phyloP scores from a whole-genome alignment of 106 monocot species.

The Vanilla planifolia region DNA sequence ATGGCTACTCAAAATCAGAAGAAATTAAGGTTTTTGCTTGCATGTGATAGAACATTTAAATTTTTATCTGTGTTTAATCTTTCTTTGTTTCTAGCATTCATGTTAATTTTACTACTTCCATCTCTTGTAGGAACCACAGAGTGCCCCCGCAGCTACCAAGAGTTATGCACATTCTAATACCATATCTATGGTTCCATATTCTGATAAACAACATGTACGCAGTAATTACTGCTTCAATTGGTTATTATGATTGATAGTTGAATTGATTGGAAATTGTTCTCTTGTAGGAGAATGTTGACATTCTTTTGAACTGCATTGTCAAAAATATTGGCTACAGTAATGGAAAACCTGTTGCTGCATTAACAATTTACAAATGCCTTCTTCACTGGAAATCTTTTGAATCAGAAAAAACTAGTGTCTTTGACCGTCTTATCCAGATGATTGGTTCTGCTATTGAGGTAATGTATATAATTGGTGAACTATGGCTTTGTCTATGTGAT shows the following conservation, averaged over 20 bases:
- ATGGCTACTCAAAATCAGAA: conserved; percentile 37
- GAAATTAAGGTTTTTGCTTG: conserved; percentile 46
- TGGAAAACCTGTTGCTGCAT: conserved; percentile 38
- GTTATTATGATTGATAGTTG: too few species aligned
- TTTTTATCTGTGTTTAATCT: background rate
- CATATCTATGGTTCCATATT: conserved; percentile 46
- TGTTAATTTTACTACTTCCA: background rate
- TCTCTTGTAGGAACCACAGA: conserved; percentile 54
- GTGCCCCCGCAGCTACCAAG: conserved; percentile 47
- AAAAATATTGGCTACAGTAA: conserved; percentile 31
- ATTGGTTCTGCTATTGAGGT: conserved; percentile 41
- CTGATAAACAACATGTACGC: conserved; percentile 82
- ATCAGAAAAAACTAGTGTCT: conserved; percentile 41
- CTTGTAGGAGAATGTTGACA: conserved; percentile 34
- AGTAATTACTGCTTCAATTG: background rate
- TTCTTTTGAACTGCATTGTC: conserved; percentile 30
- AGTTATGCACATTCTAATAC: conserved; percentile 46
- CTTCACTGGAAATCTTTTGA: conserved; percentile 56
- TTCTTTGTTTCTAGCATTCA: conserved; percentile 1
- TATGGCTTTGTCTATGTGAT: too few species aligned
- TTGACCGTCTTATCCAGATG: conserved; percentile 40
- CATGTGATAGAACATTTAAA: too few species aligned
- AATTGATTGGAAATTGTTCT: conserved; percentile 1
- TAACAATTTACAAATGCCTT: conserved; percentile 42
- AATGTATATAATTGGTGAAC: too few species aligned